Percentiles rank a stretch among this genome's conserved stretches.
Conservation (phyloP, 2,329 filamentous ascomycete genomes). For the Colletotrichum sp. region DNA sequence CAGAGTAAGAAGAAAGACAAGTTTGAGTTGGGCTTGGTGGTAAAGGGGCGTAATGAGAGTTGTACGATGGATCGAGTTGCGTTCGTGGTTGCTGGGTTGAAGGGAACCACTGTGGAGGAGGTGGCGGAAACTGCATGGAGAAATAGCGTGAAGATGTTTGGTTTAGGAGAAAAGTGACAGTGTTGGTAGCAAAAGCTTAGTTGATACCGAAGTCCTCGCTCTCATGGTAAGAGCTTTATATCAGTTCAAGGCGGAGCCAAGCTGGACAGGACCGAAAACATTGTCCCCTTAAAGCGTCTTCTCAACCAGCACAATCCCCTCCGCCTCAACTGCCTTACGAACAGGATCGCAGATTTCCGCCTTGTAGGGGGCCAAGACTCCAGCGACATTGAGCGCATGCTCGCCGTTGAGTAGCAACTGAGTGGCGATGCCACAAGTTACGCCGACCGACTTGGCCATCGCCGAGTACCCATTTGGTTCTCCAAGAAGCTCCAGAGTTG, state of each 20-base stretch:
- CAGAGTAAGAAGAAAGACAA: conserved; percentile 54
- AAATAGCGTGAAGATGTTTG: conserved; percentile 38
- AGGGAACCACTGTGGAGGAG: conserved; percentile 45
- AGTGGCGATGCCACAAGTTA: conserved; percentile 74
- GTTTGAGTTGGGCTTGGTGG: conserved; percentile 48
- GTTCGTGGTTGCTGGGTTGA: conserved; percentile 52
- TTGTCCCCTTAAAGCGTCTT: conserved; percentile 51
- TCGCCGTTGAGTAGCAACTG: conserved; percentile 75
- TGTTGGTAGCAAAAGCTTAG: background rate
- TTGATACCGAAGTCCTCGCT: background rate
- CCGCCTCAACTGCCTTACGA: conserved; percentile 78
- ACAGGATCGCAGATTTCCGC: conserved; percentile 74
- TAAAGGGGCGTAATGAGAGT: conserved; percentile 58
- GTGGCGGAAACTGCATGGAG: conserved; percentile 43
- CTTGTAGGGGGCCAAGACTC: conserved; percentile 79
- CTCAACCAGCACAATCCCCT: conserved; percentile 75
- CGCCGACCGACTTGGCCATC: conserved; percentile 73
- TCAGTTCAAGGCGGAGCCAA: background rate
- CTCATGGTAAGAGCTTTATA: background rate
- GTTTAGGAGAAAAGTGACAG: background rate
- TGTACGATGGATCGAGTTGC: conserved; percentile 53
- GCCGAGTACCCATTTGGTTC: conserved; percentile 69
- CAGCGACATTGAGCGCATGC: conserved; percentile 69
- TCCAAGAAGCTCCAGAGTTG: conserved; percentile 70
- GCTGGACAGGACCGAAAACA: background rate